Base-by-base conservation (phyloP, 2,329 filamentous ascomycete species). In the Phialemoniopsis sp. region DNA sequence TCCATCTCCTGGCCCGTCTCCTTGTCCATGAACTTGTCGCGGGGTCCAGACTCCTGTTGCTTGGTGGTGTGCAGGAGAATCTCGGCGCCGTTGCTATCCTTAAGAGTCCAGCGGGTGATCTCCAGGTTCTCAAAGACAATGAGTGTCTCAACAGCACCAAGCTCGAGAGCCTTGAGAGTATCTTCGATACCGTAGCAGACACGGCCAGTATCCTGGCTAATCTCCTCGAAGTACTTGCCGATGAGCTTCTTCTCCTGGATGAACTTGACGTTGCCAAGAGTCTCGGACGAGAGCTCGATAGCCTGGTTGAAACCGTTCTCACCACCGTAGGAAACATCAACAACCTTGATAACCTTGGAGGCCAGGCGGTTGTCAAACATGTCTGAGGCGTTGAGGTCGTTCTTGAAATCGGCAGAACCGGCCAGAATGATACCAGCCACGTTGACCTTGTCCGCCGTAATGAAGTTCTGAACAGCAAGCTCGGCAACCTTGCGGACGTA, bases 221-320 rank as follows among this genome's bases (percentile, higher is more conserved):
- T 97, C 68, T 98, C 91, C 63, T 98, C 90, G 57, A 98, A 98
- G 76, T 98, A 98, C 62, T 87, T 89, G 63, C 91, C 91, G 59
- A 98, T 98, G 47, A 98, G 82, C 74, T 96, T 98, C 85, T 98
- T 98, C 78, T 98, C 93, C 69, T 98, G 93, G 63, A 98, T 96
- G 66, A 98, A 98, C 72, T 98, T 98, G 78, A 98, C 93, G 62
- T 97, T 98, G 67, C 90, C 87, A 35, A 98, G 79, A 8, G 93
- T 98, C 74, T 98, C 94, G 8, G 89, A 80, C 18, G 93, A 85
- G 56, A 98, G 68, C 62, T 98, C 93, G 49, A 98, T 98, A 44
- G 93, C 93, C 72, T 98, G 94, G 73, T 98, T 98, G 79, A 98
- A 98, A 34, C 93, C 93, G 73, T 97, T 97, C 72, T 98, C 94